Base-by-base conservation (phyloP, 768 basidiomycete species). In the Kwoniella sp. region DNA sequence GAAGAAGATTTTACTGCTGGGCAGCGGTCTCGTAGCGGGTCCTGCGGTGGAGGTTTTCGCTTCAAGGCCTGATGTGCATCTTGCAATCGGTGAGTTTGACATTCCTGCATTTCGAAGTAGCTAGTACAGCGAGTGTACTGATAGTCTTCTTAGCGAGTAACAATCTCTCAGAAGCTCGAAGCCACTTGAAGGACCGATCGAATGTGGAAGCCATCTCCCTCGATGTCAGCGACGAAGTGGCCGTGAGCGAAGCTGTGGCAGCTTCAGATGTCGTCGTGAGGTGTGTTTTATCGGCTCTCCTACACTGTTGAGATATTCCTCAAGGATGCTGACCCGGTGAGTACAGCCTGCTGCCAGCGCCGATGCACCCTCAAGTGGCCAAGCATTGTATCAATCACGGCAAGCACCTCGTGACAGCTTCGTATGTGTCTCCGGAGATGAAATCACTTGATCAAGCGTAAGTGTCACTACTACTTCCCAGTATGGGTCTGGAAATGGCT, bases 11-110 rank as follows among this genome's bases (percentile, higher is more conserved):
- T 78, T 97, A 33, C 82, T 96, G 72, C 84, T 97, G 1, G 94
- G 94, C 8, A 92, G 90, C 58, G 94, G 94, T n/a, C 92, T 96
- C 87, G 94, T 97, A 21, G 91, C 92, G 4, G 89, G 88, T 1
- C 94, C 94, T 17, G 90, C 90, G 0, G 87, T 92, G 2, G 86
- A 89, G 55, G 85, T 89, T 72, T 83, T 96, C 53, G 85, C 85
- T 47, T 83, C 83, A 67, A 81, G 87, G 59, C 68, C 74, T 0
- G 88, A 91, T 67, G 81, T 93, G 0, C 83, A 88, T 58, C 79
- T 96, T 27, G 78, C 90, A 5, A 86, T 96, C 64, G 92, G 92
- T 92, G 65, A 74, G 88, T n/a, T 21, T 27, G 13, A 49, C 27
- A 10, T 21, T 1, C 25, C n/a, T 56, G 33, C 15, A 19, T 29